Percentiles rank a stretch among this genome's conserved stretches.
Evolutionary conservation across 441 rosid genomes (phyloP).

Genomic region (Sinapis alba): DNA sequence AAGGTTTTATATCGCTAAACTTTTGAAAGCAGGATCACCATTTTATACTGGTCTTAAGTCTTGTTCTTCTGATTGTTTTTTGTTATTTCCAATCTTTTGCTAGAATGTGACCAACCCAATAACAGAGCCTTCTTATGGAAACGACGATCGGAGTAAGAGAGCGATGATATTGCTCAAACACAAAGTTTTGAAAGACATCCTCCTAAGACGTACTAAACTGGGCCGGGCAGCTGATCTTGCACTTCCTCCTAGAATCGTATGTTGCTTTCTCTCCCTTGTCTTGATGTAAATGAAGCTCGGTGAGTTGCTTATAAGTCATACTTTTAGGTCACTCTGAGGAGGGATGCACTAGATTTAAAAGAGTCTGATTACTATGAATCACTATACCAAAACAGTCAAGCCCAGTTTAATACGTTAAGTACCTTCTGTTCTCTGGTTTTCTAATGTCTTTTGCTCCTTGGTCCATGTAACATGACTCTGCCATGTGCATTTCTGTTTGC

Average conservation of each 20-base stretch:
- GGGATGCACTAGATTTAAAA: slow-evolving; percentile 76
- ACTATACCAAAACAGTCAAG: slow-evolving; percentile 77
- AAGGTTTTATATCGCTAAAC: slow-evolving; percentile 47
- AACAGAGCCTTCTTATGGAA: slow-evolving; percentile 45
- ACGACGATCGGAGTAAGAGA: slow-evolving; percentile 50
- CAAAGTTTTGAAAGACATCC: slow-evolving; percentile 68
- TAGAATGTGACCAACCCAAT: slow-evolving; percentile 87
- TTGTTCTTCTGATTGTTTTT: slow-evolving; percentile 15
- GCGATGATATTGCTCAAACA: slow-evolving; percentile 92
- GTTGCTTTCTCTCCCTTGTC: slow-evolving; percentile 29
- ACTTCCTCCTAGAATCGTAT: slow-evolving; percentile 94
- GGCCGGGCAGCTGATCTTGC: slow-evolving; percentile 99
- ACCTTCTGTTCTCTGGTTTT: slow-evolving; percentile 15
- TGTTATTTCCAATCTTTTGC: slow-evolving; percentile 1
- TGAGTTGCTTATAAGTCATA: not conserved
- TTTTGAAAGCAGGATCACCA: not conserved
- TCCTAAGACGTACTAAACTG: slow-evolving; percentile 88
- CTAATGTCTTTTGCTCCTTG: slow-evolving; percentile 15
- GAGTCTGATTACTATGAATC: slow-evolving; percentile 92
- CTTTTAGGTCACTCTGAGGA: slow-evolving; percentile 84
- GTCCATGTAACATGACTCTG: slow-evolving; percentile 7
- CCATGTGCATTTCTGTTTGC: slow-evolving; percentile 36
- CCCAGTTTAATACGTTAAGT: slow-evolving; percentile 88
- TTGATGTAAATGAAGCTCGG: not conserved
- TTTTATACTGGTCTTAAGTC: slow-evolving; percentile 11